These are phyloP conservation scores for Kalaharituber pfeilii DNA, from an alignment of 2,329 filamentous ascomycete genomes.

Conservation along the genomic window DNA sequence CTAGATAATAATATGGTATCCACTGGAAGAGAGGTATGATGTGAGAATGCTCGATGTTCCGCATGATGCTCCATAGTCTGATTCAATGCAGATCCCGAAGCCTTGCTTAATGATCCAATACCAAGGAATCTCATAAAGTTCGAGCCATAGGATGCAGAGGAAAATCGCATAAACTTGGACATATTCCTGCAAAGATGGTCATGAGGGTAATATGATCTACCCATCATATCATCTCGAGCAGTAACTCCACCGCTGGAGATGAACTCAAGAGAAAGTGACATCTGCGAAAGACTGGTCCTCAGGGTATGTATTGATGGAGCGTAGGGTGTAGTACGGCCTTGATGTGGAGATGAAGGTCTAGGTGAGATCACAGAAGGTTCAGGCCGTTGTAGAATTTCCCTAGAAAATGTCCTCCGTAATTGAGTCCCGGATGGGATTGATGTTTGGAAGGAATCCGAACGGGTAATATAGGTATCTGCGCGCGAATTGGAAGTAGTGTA, in stretches of 20 bases:
- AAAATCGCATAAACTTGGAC: slow-evolving; percentile 47
- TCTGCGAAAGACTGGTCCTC: slow-evolving; percentile 34
- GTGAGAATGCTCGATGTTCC: slow-evolving; percentile 46
- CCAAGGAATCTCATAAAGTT: slow-evolving; percentile 46
- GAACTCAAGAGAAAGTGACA: slow-evolving; percentile 31
- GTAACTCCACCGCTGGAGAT: background rate
- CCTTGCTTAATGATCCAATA: slow-evolving; percentile 27
- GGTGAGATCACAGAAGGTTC: background rate
- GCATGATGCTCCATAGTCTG: slow-evolving; percentile 28
- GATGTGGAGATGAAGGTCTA: slow-evolving; percentile 16
- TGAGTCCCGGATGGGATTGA: background rate
- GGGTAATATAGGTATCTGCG: background rate
- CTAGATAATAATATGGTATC: slow-evolving; percentile 49
- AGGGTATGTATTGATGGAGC: slow-evolving; percentile 43
- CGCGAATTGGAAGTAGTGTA: background rate
- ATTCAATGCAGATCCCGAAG: slow-evolving; percentile 3
- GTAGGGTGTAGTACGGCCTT: slow-evolving; percentile 12
- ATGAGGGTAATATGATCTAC: slow-evolving; percentile 33
- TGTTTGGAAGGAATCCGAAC: background rate
- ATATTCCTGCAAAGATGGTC: slow-evolving; percentile 45
- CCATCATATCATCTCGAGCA: background rate
- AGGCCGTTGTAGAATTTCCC: slow-evolving; percentile 13
- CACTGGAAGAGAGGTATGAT: slow-evolving; percentile 42
- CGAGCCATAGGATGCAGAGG: slow-evolving; percentile 48
- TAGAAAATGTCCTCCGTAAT: slow-evolving; percentile 6